These are phyloP conservation scores for Solanum tarapatanum DNA, from an alignment of 257 asterid genomes.

Conservation along the genomic window DNA sequence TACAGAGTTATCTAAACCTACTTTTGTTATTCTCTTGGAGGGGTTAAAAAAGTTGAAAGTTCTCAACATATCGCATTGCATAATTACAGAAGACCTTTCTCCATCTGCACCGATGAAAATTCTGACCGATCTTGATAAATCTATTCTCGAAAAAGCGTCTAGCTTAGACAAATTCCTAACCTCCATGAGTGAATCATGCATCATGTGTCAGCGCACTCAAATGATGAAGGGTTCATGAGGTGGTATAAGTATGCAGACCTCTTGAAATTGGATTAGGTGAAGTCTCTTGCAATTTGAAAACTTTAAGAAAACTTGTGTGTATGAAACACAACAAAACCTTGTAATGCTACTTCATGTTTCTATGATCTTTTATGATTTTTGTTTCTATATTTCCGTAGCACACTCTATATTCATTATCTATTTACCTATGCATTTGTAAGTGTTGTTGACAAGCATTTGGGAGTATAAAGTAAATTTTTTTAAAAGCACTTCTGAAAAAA, in stretches of 20 bases:
- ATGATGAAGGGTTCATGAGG: constrained; percentile 63
- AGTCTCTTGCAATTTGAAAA: constrained; percentile 48
- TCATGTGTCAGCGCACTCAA: constrained; percentile 53
- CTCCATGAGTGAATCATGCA: constrained; percentile 46
- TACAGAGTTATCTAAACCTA: constrained; percentile 33
- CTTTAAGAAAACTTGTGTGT: not conserved
- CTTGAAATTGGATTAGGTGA: constrained; percentile 69
- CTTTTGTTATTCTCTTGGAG: constrained; percentile 43
- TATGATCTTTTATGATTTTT: no score
- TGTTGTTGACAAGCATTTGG: no score
- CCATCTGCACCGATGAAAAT: constrained; percentile 23
- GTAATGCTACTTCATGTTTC: no score
- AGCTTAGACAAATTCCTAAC: constrained; percentile 37
- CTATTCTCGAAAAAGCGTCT: constrained; percentile 31
- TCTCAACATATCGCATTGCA: constrained; percentile 75
- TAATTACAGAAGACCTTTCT: constrained; percentile 26
- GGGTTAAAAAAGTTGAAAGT: constrained; percentile 42
- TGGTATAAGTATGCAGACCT: constrained; percentile 73
- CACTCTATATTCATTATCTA: no score
- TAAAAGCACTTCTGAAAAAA: no score
- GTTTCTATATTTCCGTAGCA: no score
- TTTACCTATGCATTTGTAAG: no score
- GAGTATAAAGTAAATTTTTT: no score
- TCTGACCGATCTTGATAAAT: constrained; percentile 25
- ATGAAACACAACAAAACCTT: not conserved